A percentile compares a stretch with the other conserved stretches of the same genome.
Evolutionary conservation across 2,329 filamentous ascomycete species (phyloP).

Genomic region (Magnaporthiopsis poae): DNA sequence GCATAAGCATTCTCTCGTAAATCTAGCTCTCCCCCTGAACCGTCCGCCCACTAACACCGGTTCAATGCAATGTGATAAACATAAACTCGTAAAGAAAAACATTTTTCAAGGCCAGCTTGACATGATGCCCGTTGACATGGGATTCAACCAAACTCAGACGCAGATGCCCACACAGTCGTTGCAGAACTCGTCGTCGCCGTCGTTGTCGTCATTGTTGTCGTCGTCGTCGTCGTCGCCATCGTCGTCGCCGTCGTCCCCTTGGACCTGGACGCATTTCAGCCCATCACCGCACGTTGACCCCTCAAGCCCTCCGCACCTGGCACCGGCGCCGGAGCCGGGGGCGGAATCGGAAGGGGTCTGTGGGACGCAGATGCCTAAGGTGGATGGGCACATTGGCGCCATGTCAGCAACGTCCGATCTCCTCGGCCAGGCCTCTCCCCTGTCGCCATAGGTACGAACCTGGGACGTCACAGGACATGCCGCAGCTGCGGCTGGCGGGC

Average conservation of each 20-base stretch:
- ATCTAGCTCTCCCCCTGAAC: not conserved
- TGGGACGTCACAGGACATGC: constrained; percentile 2
- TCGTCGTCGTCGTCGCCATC: not conserved
- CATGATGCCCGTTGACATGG: not conserved
- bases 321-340: not conserved
- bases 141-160: not conserved
- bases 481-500: not conserved
- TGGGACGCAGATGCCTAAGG: not conserved
- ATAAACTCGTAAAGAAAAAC: not conserved
- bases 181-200: not conserved
- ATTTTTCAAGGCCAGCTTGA: not conserved
- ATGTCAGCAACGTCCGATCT: not conserved
- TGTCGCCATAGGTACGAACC: not conserved
- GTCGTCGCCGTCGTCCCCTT: not conserved
- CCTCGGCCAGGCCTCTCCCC: not conserved
- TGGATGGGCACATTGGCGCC: too few species aligned
- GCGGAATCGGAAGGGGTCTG: too few species aligned
- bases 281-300: not conserved
- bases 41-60: not conserved
- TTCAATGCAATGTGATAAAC: not conserved
- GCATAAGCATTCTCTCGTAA: not conserved
- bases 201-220: too few species aligned
- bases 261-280: not conserved
- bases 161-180: not conserved
- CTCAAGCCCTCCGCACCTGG: not conserved